Percentiles rank a stretch among this genome's conserved stretches.
Evolutionary conservation across 192 early-diverging fungal species (phyloP).

Genomic region (Coemansia sp.): DNA sequence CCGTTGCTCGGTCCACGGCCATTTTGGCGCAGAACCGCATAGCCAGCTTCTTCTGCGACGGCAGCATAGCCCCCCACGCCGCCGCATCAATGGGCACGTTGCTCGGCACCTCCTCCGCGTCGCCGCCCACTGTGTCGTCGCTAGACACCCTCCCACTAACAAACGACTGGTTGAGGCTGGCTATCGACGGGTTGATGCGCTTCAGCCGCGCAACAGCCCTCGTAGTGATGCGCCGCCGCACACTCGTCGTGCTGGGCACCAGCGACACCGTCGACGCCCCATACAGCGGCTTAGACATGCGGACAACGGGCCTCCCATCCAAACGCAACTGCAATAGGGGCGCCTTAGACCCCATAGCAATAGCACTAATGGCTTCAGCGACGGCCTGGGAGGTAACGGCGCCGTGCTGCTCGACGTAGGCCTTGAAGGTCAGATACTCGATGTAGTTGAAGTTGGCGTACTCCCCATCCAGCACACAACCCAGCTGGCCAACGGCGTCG

Average conservation of each 20-base stretch:
- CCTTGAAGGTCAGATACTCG: constrained; percentile 65
- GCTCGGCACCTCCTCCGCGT: neutral
- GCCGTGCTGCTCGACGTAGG: constrained; percentile 18
- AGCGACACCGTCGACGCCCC: neutral
- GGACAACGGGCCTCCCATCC: constrained; percentile 14
- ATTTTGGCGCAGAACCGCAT: constrained; percentile 23
- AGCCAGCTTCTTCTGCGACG: constrained; percentile 18
- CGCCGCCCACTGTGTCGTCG: neutral
- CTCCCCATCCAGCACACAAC: constrained; percentile 58
- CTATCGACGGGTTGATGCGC: neutral
- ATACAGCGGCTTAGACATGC: neutral
- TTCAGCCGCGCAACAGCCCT: constrained; percentile 2
- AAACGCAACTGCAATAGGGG: constrained; percentile 21
- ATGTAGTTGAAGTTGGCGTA: constrained; percentile 76
- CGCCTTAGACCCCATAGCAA: neutral
- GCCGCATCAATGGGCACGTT: constrained; percentile 20
- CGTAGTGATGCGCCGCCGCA: constrained; percentile 10
- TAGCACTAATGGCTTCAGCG: neutral
- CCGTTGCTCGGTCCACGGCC: constrained; percentile 5
- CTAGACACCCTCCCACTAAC: neutral
- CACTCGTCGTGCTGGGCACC: neutral
- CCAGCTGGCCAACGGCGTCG: neutral
- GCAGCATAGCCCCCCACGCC: constrained; percentile 17
- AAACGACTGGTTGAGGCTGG: neutral
- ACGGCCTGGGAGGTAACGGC: neutral